phyloP scores from a whole-genome alignment of 2,329 filamentous ascomycete genomes.

The Pyricularia sp. region DNA sequence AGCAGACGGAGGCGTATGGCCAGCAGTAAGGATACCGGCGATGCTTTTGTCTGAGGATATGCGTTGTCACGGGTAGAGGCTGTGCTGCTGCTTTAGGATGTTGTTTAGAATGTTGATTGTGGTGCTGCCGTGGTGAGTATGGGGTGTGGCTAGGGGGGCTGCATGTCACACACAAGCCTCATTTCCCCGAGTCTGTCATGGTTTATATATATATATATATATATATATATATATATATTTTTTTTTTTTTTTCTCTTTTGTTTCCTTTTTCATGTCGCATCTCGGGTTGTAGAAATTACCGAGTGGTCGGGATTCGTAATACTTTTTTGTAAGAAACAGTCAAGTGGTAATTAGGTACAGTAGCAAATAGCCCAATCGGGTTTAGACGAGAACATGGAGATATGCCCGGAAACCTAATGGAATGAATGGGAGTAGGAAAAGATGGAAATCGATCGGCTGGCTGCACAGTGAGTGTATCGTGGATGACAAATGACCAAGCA shows the following conservation, averaged over 20 bases:
- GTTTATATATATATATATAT: too few species aligned
- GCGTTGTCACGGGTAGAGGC: background rate
- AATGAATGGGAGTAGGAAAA: background rate
- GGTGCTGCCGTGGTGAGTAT: background rate
- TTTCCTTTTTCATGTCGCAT: background rate
- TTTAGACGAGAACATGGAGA: background rate
- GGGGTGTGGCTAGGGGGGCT: too few species aligned
- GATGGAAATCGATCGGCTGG: background rate
- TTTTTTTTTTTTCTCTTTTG: too few species aligned
- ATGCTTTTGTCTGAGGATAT: conserved; percentile 20
- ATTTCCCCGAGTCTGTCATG: background rate
- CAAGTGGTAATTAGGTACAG: background rate
- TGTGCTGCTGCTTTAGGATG: background rate
- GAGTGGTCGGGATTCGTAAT: background rate
- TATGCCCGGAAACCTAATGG: background rate
- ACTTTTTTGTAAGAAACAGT: background rate
- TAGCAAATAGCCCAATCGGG: background rate
- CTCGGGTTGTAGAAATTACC: background rate
- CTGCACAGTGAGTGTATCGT: background rate
- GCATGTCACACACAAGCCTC: background rate
- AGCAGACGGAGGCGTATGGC: conserved; percentile 33
- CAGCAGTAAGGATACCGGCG: conserved; percentile 24
- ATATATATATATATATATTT: too few species aligned
- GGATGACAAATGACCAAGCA: background rate
- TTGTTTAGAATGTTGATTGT: background rate